A percentile compares a stretch with the other conserved stretches of the same genome.
These are phyloP conservation scores for Aurantiochytrium sp. DNA, from an alignment of 108 stramenopile genomes.

Conservation along the genomic window DNA sequence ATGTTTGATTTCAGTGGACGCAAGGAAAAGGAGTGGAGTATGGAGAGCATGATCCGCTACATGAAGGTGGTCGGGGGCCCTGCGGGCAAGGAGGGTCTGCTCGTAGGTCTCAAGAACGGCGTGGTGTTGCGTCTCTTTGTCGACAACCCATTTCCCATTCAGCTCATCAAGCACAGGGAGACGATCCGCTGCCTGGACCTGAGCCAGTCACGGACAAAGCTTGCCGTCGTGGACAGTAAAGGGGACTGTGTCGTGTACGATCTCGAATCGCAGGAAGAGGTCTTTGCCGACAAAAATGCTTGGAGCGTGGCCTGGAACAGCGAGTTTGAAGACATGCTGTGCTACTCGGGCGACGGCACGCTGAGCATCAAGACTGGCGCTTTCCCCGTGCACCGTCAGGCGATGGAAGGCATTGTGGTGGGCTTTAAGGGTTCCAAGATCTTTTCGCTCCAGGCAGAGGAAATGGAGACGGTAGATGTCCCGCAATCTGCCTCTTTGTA, in stretches of 20 bases:
- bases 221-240: constrained; percentile 48
- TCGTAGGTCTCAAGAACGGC: constrained; percentile 51
- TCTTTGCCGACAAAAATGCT: constrained; percentile 31
- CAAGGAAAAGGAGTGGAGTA: constrained; percentile 46
- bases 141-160: constrained; percentile 55
- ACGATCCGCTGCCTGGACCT: constrained; percentile 28
- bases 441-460: constrained; percentile 24
- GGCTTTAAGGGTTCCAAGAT: constrained; percentile 43
- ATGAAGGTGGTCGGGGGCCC: constrained; percentile 49
- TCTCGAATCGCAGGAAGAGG: constrained; percentile 30
- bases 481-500: constrained; percentile 33
- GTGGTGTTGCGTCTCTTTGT: constrained; percentile 41
- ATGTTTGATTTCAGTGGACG: constrained; percentile 33
- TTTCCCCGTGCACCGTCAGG: constrained; percentile 39
- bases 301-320: constrained; percentile 43
- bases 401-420: constrained; percentile 40
- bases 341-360: constrained; percentile 43
- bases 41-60: constrained; percentile 36
- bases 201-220: constrained; percentile 12
- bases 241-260: constrained; percentile 36
- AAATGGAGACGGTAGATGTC: constrained; percentile 40
- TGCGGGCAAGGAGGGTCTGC: constrained; percentile 42
- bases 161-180: constrained; percentile 27
- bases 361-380: constrained; percentile 44
- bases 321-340: constrained; percentile 52